Evolutionary conservation across 2,329 filamentous ascomycete genomes (phyloP).

Genomic region (Akanthomyces muscarius): DNA sequence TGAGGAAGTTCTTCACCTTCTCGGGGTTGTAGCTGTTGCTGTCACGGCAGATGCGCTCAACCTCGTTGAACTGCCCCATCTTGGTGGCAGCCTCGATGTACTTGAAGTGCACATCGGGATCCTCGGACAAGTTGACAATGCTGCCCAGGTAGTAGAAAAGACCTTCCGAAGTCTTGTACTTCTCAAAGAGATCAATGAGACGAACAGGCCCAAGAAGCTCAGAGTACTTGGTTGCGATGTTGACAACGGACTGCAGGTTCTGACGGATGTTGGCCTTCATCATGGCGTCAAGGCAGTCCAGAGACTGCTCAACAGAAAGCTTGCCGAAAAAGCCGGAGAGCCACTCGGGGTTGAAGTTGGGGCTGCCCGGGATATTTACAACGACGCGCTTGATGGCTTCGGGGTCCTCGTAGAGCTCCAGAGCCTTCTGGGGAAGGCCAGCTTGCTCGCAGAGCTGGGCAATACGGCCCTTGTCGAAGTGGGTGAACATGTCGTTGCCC

Average conservation of each 20-base stretch:
- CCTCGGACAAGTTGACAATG: slow-evolving; percentile 94
- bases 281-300: slow-evolving; percentile 95
- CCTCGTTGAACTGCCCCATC: slow-evolving; percentile 90
- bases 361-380: slow-evolving; percentile 73
- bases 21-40: slow-evolving; percentile 86
- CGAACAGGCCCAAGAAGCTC: slow-evolving; percentile 84
- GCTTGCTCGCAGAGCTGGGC: slow-evolving; percentile 90
- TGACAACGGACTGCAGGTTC: slow-evolving; percentile 90
- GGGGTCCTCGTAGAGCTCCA: slow-evolving; percentile 93
- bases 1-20: slow-evolving; percentile 98
- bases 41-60: slow-evolving; percentile 95
- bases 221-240: slow-evolving; percentile 96
- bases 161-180: slow-evolving; percentile 94
- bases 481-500: slow-evolving; percentile 96
- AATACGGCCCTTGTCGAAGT: slow-evolving; percentile 90
- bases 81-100: slow-evolving; percentile 96
- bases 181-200: slow-evolving; percentile 91
- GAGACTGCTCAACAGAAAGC: slow-evolving; percentile 88
- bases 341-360: slow-evolving; percentile 87
- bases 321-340: slow-evolving; percentile 88
- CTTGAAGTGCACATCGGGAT: slow-evolving; percentile 96
- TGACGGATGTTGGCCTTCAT: slow-evolving; percentile 94
- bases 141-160: slow-evolving; percentile 98
- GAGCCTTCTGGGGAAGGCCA: slow-evolving; percentile 76
- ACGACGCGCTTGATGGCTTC: slow-evolving; percentile 85